Base-by-base conservation (phyloP, 2,329 filamentous ascomycete species). In the Aurifilum marmelostoma region DNA sequence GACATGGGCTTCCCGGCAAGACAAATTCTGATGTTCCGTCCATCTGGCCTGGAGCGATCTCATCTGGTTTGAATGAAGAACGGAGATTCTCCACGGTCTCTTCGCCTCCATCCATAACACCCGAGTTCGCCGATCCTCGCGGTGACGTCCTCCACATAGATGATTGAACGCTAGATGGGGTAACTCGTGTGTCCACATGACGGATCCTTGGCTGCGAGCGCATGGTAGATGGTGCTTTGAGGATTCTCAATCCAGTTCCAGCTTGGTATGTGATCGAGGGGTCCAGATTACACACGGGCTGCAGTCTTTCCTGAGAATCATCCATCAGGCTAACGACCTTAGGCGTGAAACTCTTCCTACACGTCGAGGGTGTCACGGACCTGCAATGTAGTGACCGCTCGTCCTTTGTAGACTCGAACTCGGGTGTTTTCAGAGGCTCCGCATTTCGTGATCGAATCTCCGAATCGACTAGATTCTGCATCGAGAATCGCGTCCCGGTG, bases 201-300 rank as follows among this genome's bases (percentile, higher is more conserved):
- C 64, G 60, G 3, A 37, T 32, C n/a, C 34, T 67, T 29, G 69
- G 69, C 60, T 65, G 67, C 16, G 52, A 65, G 18, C 56, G 64
- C 54, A 71, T 65, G 29, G 69, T 71, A 8, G 69, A 71, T 29
- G 67, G 59, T n/a, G 67, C 69, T 52, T 43, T 69, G 41, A 71
- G n/a, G 32, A 71, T 65, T 41, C 67, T 71, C 4, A 66, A 16
- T 12, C 69, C 67, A 29, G 54, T 61, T 18, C 66, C 56, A 37
- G 60, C 54, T 39, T 65, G 21, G 50, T 67, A 69, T 9, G 61
- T 47, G n/a, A 60, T 34, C 61, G 59, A 59, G 21, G 54, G 58
- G 16, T 71, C 64, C 24, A 58, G 27, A 56, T 69, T 50, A 39
- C 61, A 50, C 18, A 62, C 61, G 9, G 56, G 54, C 32, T 62